Conservation (phyloP, 2,329 filamentous ascomycete species). For the Calcarisporium arbuscula region DNA sequence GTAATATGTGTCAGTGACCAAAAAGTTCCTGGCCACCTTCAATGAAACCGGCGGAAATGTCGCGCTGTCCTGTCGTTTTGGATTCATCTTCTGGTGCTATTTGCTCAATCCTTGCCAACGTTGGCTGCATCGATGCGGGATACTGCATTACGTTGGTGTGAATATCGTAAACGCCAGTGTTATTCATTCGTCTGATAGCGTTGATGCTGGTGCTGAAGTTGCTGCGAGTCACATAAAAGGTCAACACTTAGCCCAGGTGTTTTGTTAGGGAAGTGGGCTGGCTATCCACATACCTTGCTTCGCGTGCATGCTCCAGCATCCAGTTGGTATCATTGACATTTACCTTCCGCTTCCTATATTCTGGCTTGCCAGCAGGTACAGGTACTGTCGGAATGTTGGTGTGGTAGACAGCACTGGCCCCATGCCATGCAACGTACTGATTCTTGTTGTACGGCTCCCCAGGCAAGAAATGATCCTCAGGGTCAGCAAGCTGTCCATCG, state of each 20-base stretch:
- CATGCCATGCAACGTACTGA: constrained; percentile 97
- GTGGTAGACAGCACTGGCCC: constrained; percentile 92
- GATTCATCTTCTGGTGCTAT: constrained; percentile 41
- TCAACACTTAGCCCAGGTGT: not conserved
- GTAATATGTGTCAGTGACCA: constrained; percentile 48
- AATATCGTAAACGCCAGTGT: constrained; percentile 79
- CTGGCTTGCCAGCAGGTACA: constrained; percentile 66
- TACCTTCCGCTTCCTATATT: constrained; percentile 77
- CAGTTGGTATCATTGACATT: constrained; percentile 91
- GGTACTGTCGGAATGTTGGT: constrained; percentile 73
- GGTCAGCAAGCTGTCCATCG: constrained; percentile 88
- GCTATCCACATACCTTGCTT: constrained; percentile 63
- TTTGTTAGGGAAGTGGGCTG: constrained; percentile 7
- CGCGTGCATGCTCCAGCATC: constrained; percentile 90
- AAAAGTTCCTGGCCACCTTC: constrained; percentile 49
- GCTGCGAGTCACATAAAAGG: constrained; percentile 49
- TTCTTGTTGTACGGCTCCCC: constrained; percentile 96
- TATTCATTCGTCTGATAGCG: constrained; percentile 60
- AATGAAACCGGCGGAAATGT: constrained; percentile 42
- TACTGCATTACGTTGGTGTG: constrained; percentile 92
- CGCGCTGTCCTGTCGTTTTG: constrained; percentile 20
- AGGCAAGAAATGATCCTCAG: constrained; percentile 70
- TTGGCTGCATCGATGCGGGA: constrained; percentile 82
- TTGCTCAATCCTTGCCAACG: constrained; percentile 75
- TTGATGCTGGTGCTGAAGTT: constrained; percentile 76